phyloP scores from a whole-genome alignment of 1,139 yeast genomes.

The Candida tunisiensis region DNA sequence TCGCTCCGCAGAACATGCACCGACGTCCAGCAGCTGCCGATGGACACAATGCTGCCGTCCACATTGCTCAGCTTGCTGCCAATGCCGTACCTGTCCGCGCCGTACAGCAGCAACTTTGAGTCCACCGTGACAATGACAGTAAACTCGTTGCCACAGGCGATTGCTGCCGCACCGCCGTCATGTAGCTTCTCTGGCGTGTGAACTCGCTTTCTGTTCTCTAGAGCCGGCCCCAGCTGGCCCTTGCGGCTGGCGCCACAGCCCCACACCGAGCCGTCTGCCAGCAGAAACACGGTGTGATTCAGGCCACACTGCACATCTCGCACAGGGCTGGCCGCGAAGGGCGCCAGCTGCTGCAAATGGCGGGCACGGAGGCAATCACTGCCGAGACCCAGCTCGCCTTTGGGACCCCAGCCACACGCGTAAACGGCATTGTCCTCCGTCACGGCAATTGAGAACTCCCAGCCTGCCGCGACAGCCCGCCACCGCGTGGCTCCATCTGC shows the following conservation, averaged over 20 bases:
- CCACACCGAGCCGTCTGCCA: slow-evolving; percentile 27
- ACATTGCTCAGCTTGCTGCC: neutral
- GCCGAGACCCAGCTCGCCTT: slow-evolving; percentile 67
- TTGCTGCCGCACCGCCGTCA: slow-evolving; percentile 4
- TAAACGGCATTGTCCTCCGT: slow-evolving; percentile 25
- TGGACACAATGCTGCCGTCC: slow-evolving; percentile 5
- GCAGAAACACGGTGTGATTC: slow-evolving; percentile 35
- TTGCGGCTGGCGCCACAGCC: slow-evolving; percentile 82
- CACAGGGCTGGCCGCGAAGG: slow-evolving; percentile 8
- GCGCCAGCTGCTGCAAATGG: neutral
- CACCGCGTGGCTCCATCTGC: no score
- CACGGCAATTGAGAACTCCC: slow-evolving; percentile 56
- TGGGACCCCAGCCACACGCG: slow-evolving; percentile 43
- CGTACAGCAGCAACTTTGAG: no score
- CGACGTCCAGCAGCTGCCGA: slow-evolving; percentile 72
- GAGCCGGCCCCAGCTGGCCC: slow-evolving; percentile 38
- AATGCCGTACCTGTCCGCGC: slow-evolving; percentile 1
- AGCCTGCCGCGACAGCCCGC: slow-evolving; percentile 37
- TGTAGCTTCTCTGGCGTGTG: slow-evolving; percentile 9
- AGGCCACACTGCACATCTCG: slow-evolving; percentile 33
- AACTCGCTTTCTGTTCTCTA: slow-evolving; percentile 7
- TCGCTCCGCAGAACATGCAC: slow-evolving; percentile 27
- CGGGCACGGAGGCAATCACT: neutral
- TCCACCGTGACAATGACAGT: slow-evolving; percentile 10
- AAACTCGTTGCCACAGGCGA: slow-evolving; percentile 19